phyloP scores from a whole-genome alignment of 2,329 filamentous ascomycete species.

The Aureobasidium subglaciale region DNA sequence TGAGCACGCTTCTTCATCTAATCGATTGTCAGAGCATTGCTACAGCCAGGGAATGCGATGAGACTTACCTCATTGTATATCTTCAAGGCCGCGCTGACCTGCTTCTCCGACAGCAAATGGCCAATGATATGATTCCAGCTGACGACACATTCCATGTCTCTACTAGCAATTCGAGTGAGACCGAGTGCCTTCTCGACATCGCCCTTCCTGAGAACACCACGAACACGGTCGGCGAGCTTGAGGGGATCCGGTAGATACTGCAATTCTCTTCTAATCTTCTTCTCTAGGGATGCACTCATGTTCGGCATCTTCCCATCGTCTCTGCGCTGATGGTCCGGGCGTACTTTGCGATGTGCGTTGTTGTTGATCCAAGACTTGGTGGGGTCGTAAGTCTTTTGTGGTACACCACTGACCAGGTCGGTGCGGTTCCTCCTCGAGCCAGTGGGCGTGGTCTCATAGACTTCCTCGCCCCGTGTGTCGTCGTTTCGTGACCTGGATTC shows the following conservation, averaged over 20 bases:
- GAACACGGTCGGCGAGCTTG: slow-evolving; percentile 63
- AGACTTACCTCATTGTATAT: slow-evolving; percentile 74
- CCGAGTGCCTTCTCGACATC: slow-evolving; percentile 60
- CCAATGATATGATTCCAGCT: slow-evolving; percentile 85
- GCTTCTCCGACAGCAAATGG: slow-evolving; percentile 56
- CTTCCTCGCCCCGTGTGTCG: background rate
- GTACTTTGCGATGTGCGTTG: slow-evolving; percentile 1
- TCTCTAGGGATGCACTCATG: slow-evolving; percentile 17
- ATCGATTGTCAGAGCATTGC: slow-evolving; percentile 14
- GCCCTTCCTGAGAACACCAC: slow-evolving; percentile 50
- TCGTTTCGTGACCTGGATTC: background rate
- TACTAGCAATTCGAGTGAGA: slow-evolving; percentile 63
- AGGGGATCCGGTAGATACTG: slow-evolving; percentile 61
- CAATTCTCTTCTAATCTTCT: slow-evolving; percentile 49
- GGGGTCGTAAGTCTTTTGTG: background rate
- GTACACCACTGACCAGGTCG: background rate
- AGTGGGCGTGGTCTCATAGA: background rate
- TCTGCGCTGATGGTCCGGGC: background rate
- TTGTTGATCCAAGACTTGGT: background rate
- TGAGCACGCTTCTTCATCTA: slow-evolving; percentile 94
- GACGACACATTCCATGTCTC: slow-evolving; percentile 57
- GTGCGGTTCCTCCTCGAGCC: background rate
- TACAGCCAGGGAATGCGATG: background rate
- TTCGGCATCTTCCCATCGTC: slow-evolving; percentile 14
- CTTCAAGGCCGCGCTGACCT: slow-evolving; percentile 61